Base-by-base conservation (phyloP, 768 basidiomycete species). In the Tulasnella calospora region DNA sequence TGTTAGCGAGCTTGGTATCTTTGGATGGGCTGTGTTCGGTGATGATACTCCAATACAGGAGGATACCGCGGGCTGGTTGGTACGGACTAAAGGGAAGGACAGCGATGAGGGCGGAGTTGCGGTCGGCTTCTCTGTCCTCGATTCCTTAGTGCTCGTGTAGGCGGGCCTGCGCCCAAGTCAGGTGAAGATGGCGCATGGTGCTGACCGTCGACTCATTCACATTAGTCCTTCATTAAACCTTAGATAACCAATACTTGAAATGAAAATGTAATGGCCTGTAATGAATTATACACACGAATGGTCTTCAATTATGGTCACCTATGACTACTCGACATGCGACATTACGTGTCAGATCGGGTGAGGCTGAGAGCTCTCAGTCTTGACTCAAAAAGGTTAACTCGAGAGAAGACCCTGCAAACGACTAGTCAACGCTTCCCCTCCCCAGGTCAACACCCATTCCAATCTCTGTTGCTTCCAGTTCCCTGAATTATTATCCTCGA, bases 1-100 rank as follows among this genome's bases (percentile, higher is more conserved):
- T 12, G 89, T 97, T 74, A 93, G 91, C 82, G 97, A 99, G 84
- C 85, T 99, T 78, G 97, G 97, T 0, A 91, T 98, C 10, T 99
- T 94, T 83, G 96, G 97, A 0, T 94, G 93, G 88, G 89, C 90
- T 1, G 83, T 98, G 80, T 96, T 98, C 82, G 90, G 90, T 27
- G 82, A 81, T 27, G 84, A 83, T 35, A 61, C 57, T 13, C 85
- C 84, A 6, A 82, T 85, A 38, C 74, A 76, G 17, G 77, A 80
- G 71, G 69, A 77, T 33, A 77, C 78, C 30, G 79, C 76, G 7
- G 81, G 81, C 30, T 82, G 81, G 76, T 61, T 82, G 33, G 55
- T 82, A 33, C 73, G 82, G 79, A 82, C 82, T 10, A 78, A 81
- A 73, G 36, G 80, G 30, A 19, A 73, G 77, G 74, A 55, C 44